Base-by-base conservation (phyloP, 768 basidiomycete species). In the Amyloporia xantha region DNA sequence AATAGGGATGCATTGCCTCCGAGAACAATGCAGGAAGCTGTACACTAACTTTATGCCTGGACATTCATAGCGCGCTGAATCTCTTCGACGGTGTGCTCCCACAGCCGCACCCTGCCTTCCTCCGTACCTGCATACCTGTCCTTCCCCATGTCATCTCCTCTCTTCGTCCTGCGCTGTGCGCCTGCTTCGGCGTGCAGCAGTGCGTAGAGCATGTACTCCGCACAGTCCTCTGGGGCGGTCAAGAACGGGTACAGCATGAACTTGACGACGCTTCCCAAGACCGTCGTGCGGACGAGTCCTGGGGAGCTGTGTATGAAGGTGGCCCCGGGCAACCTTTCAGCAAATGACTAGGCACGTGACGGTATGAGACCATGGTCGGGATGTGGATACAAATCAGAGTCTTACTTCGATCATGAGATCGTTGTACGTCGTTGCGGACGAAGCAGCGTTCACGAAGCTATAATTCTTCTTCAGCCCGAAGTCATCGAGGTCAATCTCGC, bases 341-440 rank as follows among this genome's bases (percentile, higher is more conserved):
- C 66, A 48, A 71, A 73, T 57, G 69, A 69, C 62, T 61, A 30
- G n/a, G 19, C 37, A n/a, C n/a, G n/a, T n/a, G n/a, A n/a, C n/a
- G n/a, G n/a, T n/a, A n/a, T n/a, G n/a, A n/a, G n/a, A n/a, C n/a
- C n/a, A n/a, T n/a, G n/a, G n/a, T n/a, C n/a, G n/a, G n/a, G n/a
- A n/a, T n/a, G n/a, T n/a, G 27, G 17, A 2, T 6, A 13, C 21
- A 40, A n/a, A n/a, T n/a, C n/a, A n/a, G n/a, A n/a, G 12, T 11
- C 59, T 35, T 41, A 75, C 78, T 69, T 77, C 68, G 41, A 78
- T 52, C 73, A 76, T 75, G 15, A 76, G 55, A 57, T 80, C 78
- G 50, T 71, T 79, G 53, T 79, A 79, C 0, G 76, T 74, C 15
- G 70, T 62, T 0, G 67, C 64, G 1, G 63, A 53, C 30, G 58